phyloP scores from a whole-genome alignment of 1,284 basidiomycete genomes.

The Fomitopsis schrenkii region DNA sequence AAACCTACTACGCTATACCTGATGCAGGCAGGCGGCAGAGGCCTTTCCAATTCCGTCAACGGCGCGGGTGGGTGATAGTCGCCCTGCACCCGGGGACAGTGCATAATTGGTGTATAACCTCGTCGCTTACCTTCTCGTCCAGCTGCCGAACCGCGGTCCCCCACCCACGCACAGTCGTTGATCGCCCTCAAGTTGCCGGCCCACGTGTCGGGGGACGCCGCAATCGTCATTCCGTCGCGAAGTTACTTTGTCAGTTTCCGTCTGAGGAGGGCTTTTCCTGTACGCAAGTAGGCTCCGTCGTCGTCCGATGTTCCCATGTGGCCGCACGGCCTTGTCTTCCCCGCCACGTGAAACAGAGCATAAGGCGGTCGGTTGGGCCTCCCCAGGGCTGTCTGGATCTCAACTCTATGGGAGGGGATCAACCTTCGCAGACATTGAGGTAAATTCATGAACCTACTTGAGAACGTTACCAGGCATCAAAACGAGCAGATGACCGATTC shows the following conservation, averaged over 20 bases:
- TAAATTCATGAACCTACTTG: slow-evolving; percentile 6
- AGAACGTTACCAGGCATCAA: background rate
- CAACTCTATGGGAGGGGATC: background rate
- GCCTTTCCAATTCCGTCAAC: slow-evolving; percentile 1
- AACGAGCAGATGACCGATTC: background rate
- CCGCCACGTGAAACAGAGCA: background rate
- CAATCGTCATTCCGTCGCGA: background rate
- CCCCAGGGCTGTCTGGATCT: background rate
- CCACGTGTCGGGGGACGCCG: slow-evolving; percentile 7
- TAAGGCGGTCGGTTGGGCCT: background rate
- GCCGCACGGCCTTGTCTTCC: background rate
- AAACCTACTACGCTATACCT: slow-evolving; percentile 4
- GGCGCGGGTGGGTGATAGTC: background rate
- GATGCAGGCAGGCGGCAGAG: slow-evolving; percentile 3
- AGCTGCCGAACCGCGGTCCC: slow-evolving; percentile 1
- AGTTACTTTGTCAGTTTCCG: slow-evolving; percentile 1
- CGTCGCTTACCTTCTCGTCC: slow-evolving; percentile 5
- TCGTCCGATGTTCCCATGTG: background rate
- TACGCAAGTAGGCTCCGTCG: background rate
- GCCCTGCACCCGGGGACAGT: background rate
- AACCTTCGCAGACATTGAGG: background rate
- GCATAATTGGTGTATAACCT: slow-evolving; percentile 1
- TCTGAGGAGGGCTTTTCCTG: background rate
- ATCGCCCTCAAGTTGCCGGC: slow-evolving; percentile 8
- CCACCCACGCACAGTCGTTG: background rate